Evolutionary conservation across 768 basidiomycete species (phyloP), one percentile per base, ranked within the genome.

Genomic region (Cystofilobasidium ferigula): DNA sequence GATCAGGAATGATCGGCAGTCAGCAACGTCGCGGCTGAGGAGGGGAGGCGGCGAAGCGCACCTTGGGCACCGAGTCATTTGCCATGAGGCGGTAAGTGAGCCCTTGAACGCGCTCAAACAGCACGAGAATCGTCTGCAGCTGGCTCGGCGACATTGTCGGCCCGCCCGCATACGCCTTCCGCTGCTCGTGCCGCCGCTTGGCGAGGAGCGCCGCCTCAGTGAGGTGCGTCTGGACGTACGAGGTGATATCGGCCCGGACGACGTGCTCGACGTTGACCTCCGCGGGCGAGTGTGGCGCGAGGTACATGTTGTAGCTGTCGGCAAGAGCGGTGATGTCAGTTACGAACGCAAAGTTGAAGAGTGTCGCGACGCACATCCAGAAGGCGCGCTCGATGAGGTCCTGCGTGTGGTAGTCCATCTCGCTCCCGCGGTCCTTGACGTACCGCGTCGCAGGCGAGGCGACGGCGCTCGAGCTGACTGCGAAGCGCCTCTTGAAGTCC

Each of bases 221-320:
- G 69, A 93, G 87, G 30, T 91, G 87, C 61, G 94, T 89, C 76
- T 86, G 86, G 68, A 99, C 81, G 75, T 98, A 98, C 71, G 85
- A 87, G 64, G 89, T 86, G 59, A 99, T 81, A 77, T 98, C 95
- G 70, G 89, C 90, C 69, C 95, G 86, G 43, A 98, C 80, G 38
- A 87, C 88, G 75, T 99, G 95, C 73, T 99, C 95, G 70, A 99
- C 98, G 77, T 99, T 99, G 68, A 99, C 82, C 78, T 98, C 95
- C 78, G 87, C 89, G 67, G 86, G 88, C 74, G 90, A 93, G 30
- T 90, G 88, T 0, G 92, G 93, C 0, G 94, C 95, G 28, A 99
- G 85, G 73, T 97, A 99, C 59, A 84, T 93, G 80, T 89, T 86
- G 80, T 90, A 93, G 70, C 92, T 72, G 63, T 70, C 67, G 63